Evolutionary conservation across 78 protist species (phyloP).

Genomic region (Dictyostelium capitatum): DNA sequence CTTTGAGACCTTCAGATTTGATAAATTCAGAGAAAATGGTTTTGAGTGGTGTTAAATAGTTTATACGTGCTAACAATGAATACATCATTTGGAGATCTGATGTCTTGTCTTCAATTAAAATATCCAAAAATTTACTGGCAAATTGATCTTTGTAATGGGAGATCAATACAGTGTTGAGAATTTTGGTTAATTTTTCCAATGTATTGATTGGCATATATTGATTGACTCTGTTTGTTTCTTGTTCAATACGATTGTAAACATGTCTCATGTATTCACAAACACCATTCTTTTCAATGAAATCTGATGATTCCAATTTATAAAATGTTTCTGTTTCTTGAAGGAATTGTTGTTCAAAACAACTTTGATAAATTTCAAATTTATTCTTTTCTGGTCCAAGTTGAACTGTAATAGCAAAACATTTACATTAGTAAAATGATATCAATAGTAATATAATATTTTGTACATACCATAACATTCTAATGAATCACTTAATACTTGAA

Average conservation of each 20-base stretch:
- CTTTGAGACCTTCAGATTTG: constrained; percentile 75
- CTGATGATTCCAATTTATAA: constrained; percentile 57
- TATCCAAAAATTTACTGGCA: constrained; percentile 71
- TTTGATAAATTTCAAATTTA: constrained; percentile 77
- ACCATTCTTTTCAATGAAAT: constrained; percentile 79
- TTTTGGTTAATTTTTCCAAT: constrained; percentile 42
- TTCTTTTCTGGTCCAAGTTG: constrained; percentile 78
- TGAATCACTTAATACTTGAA: constrained; percentile 66
- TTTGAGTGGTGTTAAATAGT: constrained; percentile 43
- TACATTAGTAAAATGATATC: background rate
- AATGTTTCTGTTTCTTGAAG: constrained; percentile 47
- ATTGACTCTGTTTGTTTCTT: constrained; percentile 68
- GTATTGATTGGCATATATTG: constrained; percentile 54
- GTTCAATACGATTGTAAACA: constrained; percentile 45
- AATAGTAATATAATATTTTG: background rate
- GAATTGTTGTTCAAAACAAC: constrained; percentile 72
- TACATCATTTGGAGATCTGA: constrained; percentile 82
- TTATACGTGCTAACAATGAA: constrained; percentile 53
- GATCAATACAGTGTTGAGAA: constrained; percentile 59
- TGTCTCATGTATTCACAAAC: constrained; percentile 74
- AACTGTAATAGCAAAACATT: background rate
- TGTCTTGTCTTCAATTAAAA: constrained; percentile 44
- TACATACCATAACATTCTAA: constrained; percentile 76
- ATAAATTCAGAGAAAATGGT: constrained; percentile 52
- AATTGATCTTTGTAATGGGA: constrained; percentile 66